Conservation (phyloP, 495 filamentous ascomycete genomes). For the Podospora pseudocomata region DNA sequence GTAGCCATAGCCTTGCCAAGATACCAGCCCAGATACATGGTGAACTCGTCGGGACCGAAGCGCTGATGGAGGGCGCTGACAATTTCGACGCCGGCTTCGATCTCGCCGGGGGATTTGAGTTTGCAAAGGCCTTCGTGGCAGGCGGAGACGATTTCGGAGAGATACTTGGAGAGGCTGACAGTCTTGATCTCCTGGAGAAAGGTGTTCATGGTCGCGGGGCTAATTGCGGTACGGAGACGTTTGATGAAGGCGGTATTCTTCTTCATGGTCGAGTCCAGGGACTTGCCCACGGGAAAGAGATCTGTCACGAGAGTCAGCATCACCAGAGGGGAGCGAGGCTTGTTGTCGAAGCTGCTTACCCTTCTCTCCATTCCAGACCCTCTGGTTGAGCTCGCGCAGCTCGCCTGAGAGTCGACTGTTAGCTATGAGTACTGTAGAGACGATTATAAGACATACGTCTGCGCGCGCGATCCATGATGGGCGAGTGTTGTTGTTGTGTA, state of each 20-base stretch:
- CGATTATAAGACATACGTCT: constrained; percentile 60
- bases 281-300: constrained; percentile 71
- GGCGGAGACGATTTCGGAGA: constrained; percentile 96
- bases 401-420: constrained; percentile 58
- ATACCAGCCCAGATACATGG: constrained; percentile 85
- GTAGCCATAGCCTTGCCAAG: constrained; percentile 89
- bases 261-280: constrained; percentile 93
- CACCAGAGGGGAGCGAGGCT: neutral
- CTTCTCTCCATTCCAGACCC: constrained; percentile 82
- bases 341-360: constrained; percentile 47
- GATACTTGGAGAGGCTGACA: constrained; percentile 91
- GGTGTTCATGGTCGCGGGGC: constrained; percentile 67
- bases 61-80: constrained; percentile 93
- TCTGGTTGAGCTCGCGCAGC: constrained; percentile 79
- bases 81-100: constrained; percentile 87
- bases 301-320: constrained; percentile 46
- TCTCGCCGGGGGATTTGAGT: constrained; percentile 84
- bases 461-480: constrained; percentile 74
- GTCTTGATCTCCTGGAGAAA: constrained; percentile 91
- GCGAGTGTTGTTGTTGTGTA: constrained; percentile 26
- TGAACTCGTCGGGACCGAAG: constrained; percentile 89
- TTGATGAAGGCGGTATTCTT: constrained; percentile 99
- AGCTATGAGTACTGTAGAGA: neutral
- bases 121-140: constrained; percentile 93
- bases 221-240: constrained; percentile 85